Percentiles rank a stretch among this genome's conserved stretches.
Conservation (phyloP, 495 filamentous ascomycete species). For the Podospora tetraspora region DNA sequence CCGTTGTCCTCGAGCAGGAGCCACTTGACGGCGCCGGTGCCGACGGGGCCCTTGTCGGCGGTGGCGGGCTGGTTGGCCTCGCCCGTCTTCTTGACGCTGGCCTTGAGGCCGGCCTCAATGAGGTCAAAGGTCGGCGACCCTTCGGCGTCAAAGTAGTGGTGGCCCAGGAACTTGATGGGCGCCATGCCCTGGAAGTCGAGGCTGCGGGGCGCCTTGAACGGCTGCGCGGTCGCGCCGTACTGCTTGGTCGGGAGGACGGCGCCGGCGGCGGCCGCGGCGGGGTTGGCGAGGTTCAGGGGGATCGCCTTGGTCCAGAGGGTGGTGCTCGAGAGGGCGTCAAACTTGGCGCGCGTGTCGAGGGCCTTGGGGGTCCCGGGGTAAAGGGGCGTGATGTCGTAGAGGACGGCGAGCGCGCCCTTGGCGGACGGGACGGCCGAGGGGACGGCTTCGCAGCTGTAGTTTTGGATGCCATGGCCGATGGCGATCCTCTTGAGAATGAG, state of each 20-base stretch:
- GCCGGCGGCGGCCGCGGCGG: constrained; percentile 21
- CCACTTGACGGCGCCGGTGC: constrained; percentile 59
- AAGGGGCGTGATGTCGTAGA: constrained; percentile 54
- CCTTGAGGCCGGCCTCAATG: constrained; percentile 24
- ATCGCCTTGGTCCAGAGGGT: constrained; percentile 30
- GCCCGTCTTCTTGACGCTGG: constrained; percentile 43
- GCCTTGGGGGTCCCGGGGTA: constrained; percentile 38
- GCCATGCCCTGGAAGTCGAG: constrained; percentile 25
- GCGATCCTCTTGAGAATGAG: constrained; percentile 56
- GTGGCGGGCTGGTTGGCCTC: constrained; percentile 47
- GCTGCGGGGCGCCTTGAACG: constrained; percentile 38
- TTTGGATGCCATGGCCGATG: constrained; percentile 69
- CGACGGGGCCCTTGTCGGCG: constrained; percentile 39
- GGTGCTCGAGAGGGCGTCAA: constrained; percentile 31
- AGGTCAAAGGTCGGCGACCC: constrained; percentile 57
- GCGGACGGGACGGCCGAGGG: constrained; percentile 29
- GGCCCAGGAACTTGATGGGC: constrained; percentile 44
- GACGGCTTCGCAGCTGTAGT: constrained; percentile 58
- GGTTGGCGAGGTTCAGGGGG: constrained; percentile 37
- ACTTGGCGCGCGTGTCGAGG: constrained; percentile 15
- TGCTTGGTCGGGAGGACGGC: constrained; percentile 27
- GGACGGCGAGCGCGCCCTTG: constrained; percentile 60
- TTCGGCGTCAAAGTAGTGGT: constrained; percentile 59
- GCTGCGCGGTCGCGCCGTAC: constrained; percentile 30
- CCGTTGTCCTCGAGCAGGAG: constrained; percentile 47